Conservation (phyloP, 2,329 filamentous ascomycete genomes). For the Acephala macrosclerotiorum region DNA sequence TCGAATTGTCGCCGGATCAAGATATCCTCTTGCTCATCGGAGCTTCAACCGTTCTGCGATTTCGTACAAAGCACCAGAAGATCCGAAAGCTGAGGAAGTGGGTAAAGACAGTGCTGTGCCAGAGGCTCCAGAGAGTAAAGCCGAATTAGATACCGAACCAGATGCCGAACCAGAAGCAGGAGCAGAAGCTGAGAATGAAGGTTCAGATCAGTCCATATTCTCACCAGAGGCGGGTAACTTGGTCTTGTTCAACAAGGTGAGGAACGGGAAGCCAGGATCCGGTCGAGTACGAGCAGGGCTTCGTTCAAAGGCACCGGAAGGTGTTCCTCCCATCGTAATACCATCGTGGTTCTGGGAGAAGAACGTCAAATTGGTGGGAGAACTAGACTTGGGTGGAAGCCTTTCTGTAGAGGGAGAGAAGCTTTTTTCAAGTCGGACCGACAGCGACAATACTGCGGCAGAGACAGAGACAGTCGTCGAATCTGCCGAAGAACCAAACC, state of each 20-base stretch:
- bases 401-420: slow-evolving; percentile 34
- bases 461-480: slow-evolving; percentile 15
- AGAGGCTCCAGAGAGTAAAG: not conserved
- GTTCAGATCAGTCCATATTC: slow-evolving; percentile 9
- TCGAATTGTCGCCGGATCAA: slow-evolving; percentile 41
- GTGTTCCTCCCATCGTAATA: slow-evolving; percentile 59
- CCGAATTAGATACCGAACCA: slow-evolving; percentile 22
- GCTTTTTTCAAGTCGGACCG: slow-evolving; percentile 8
- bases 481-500: slow-evolving; percentile 22
- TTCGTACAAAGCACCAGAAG: slow-evolving; percentile 37
- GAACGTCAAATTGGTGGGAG: slow-evolving; percentile 50
- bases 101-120: slow-evolving; percentile 12
- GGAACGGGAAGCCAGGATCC: slow-evolving; percentile 29
- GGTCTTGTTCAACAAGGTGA: slow-evolving; percentile 23
- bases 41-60: slow-evolving; percentile 42
- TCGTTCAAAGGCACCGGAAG: slow-evolving; percentile 38
- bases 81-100: slow-evolving; percentile 23
- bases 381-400: slow-evolving; percentile 27
- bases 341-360: slow-evolving; percentile 63
- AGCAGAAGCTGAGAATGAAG: slow-evolving; percentile 20
- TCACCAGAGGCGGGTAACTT: slow-evolving; percentile 18
- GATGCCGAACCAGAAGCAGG: slow-evolving; percentile 26
- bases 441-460: slow-evolving; percentile 11
- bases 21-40: slow-evolving; percentile 38
- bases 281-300: slow-evolving; percentile 32